Conservation (phyloP, 2,329 filamentous ascomycete genomes). For the Cercospora sojina region DNA sequence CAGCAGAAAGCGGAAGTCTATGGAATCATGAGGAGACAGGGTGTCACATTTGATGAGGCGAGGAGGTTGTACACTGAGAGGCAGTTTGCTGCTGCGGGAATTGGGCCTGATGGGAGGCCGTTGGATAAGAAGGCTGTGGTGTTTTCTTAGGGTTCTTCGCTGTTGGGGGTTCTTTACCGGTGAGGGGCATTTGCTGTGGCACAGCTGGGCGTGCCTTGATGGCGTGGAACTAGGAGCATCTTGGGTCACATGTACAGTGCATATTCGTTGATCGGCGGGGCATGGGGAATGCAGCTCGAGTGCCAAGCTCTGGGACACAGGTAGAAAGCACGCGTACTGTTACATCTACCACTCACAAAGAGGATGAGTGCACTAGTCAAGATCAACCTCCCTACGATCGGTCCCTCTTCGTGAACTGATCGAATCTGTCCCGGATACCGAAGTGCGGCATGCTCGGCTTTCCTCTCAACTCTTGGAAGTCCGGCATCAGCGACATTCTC, state of each 20-base stretch:
- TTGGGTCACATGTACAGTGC: background rate
- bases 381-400: conserved; percentile 18
- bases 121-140: conserved; percentile 94
- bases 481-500: conserved; percentile 25
- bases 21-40: conserved; percentile 82
- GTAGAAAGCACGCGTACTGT: background rate
- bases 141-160: conserved; percentile 61
- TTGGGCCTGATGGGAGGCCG: conserved; percentile 82
- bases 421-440: conserved; percentile 28
- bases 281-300: background rate
- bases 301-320: background rate
- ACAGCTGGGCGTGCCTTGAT: background rate
- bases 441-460: conserved; percentile 31
- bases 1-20: conserved; percentile 77
- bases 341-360: background rate
- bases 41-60: conserved; percentile 87
- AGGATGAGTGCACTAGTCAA: background rate
- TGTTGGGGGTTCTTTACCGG: background rate
- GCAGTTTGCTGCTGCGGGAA: conserved; percentile 81
- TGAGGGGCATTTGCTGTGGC: background rate
- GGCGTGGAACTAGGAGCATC: background rate
- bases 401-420: conserved; percentile 29
- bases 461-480: conserved; percentile 27
- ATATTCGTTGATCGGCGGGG: background rate
- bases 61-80: conserved; percentile 82